Evolutionary conservation across 2,329 filamentous ascomycete genomes (phyloP), one percentile per base, ranked within the genome.

Genomic region (Paracoccidioides brasiliensis): DNA sequence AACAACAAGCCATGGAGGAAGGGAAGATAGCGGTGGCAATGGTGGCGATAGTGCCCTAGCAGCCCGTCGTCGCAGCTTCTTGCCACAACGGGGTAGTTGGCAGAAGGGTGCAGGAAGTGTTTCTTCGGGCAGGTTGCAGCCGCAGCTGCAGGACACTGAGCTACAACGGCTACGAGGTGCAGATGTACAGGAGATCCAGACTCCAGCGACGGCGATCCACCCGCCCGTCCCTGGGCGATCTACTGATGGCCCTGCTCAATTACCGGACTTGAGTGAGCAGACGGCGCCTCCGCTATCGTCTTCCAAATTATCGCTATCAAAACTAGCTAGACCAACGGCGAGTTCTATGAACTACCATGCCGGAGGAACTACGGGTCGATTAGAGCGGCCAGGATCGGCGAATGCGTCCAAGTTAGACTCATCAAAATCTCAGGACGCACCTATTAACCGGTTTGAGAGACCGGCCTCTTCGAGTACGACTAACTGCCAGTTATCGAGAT

Each of bases 51-150:
- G 37, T 37, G 43, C 41, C 30, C 7, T 9, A 55, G 22, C 56
- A 55, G 37, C 56, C 57, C 48, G 44, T 51, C 58, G 53, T 54
- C 52, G 66, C 56, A 71, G 66, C 22, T 60, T 67, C 7, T 60
- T 71, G 7, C 66, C 67, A 3, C 67, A 69, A 49, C 61, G 64
- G 42, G 64, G 63, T 46, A 59, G 58, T 15, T 54, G 59, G 1
- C 48, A 57, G 10, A 63, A 60, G 43, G 61, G 62, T 40, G 62
- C 65, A 54, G 58, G 46, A 22, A 59, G 56, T 46, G 45, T 49
- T 41, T 43, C 52, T 52, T 41, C 56, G 35, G 56, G 52, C 56
- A 48, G 30, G 35, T 37, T 32, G 45, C 64, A 61, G 14, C 53
- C 57, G 44, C 56, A 57, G 40, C 50, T 57, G n/a, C 60, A 64